These are phyloP conservation scores for Cudoniella acicularis DNA, from an alignment of 495 filamentous ascomycete genomes.

Conservation along the genomic window DNA sequence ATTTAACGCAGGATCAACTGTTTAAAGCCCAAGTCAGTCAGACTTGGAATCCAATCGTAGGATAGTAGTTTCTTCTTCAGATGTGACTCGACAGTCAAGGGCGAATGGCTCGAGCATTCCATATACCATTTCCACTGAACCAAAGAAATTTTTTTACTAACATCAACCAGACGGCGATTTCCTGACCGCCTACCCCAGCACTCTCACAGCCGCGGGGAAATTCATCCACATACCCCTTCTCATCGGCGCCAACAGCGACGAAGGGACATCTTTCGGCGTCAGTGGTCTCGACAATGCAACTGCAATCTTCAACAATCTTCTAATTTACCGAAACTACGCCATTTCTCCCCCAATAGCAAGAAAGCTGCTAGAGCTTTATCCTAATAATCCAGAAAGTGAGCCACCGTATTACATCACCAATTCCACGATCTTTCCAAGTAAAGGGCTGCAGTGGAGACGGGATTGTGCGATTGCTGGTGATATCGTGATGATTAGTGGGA, in stretches of 20 bases:
- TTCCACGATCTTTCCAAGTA: slow-evolving; percentile 35
- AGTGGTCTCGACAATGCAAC: not conserved
- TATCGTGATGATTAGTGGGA: slow-evolving; percentile 50
- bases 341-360: slow-evolving; percentile 27
- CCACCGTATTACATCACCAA: slow-evolving; percentile 40
- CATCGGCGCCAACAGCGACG: slow-evolving; percentile 50
- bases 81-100: slow-evolving; percentile 37
- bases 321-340: slow-evolving; percentile 16
- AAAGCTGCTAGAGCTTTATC: slow-evolving; percentile 46
- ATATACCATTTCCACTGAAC: slow-evolving; percentile 16
- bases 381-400: slow-evolving; percentile 43
- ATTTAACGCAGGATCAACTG: slow-evolving; percentile 27
- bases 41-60: slow-evolving; percentile 41
- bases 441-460: slow-evolving; percentile 43
- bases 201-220: slow-evolving; percentile 35
- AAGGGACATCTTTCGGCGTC: slow-evolving; percentile 34
- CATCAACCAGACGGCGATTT: slow-evolving; percentile 42
- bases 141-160: not conserved
- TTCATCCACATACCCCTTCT: slow-evolving; percentile 48
- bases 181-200: slow-evolving; percentile 35
- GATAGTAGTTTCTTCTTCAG: slow-evolving; percentile 39
- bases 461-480: slow-evolving; percentile 48
- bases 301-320: slow-evolving; percentile 8
- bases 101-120: not conserved
- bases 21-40: slow-evolving; percentile 33